Conservation (phyloP, 257 asterid genomes). For the Vinca minor region DNA sequence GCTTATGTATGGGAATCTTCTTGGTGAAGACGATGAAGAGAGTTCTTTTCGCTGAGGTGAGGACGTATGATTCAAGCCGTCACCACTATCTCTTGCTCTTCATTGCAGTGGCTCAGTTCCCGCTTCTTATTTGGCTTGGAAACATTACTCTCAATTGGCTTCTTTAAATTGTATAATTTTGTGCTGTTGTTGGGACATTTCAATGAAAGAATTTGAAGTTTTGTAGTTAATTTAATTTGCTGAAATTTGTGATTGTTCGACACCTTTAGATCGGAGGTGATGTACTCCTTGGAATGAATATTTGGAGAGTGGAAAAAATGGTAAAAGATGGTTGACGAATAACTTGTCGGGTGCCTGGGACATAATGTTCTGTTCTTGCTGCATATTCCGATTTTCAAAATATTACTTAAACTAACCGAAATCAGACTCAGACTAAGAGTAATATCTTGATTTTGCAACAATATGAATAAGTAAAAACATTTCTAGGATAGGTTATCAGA, state of each 20-base stretch:
- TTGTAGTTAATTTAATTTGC: not conserved
- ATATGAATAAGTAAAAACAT: too few relatives aligned
- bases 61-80: slow-evolving; percentile 24
- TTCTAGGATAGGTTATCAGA: too few relatives aligned
- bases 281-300: not conserved
- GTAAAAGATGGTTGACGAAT: not conserved
- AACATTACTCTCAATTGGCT: slow-evolving; percentile 11
- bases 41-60: slow-evolving; percentile 24
- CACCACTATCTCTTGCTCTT: slow-evolving; percentile 25
- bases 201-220: not conserved
- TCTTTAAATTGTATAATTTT: not conserved
- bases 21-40: slow-evolving; percentile 28
- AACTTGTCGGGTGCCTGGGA: not conserved
- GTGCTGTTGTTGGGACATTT: not conserved
- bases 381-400: too few relatives aligned
- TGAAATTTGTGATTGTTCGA: not conserved
- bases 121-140: slow-evolving; percentile 13
- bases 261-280: not conserved
- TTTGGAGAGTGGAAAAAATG: not conserved
- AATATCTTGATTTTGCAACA: too few relatives aligned
- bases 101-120: slow-evolving; percentile 19
- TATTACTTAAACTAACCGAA: too few relatives aligned
- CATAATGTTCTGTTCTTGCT: too few relatives aligned
- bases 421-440: too few relatives aligned
- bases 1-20: slow-evolving; percentile 27